Percentiles rank a stretch among this genome's conserved stretches.
phyloP scores from a whole-genome alignment of 345 rosid species.

The Gossypium stocksii region DNA sequence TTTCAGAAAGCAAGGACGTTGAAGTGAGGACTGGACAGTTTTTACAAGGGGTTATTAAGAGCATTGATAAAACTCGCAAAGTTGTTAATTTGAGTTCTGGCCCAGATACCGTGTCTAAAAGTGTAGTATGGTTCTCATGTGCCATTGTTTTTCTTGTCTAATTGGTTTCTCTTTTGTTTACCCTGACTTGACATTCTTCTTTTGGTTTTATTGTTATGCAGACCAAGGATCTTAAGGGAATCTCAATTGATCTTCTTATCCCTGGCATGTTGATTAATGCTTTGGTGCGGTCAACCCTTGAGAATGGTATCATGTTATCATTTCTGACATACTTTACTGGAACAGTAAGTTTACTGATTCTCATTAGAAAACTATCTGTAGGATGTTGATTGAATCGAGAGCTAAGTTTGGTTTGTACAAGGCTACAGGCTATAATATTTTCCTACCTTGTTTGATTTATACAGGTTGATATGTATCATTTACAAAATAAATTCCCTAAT shows the following conservation, averaged over 20 bases:
- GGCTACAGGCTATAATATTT: neutral
- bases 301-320: conserved; percentile 82
- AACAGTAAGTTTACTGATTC: conserved; percentile 60
- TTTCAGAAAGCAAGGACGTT: conserved; percentile 37
- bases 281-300: conserved; percentile 76
- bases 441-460: conserved; percentile 8
- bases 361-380: neutral
- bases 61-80: conserved; percentile 69
- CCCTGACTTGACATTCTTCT: conserved; percentile 7
- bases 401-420: neutral
- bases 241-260: conserved; percentile 85
- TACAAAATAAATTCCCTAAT: conserved; percentile 52
- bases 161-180: conserved; percentile 5
- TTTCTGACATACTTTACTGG: conserved; percentile 91
- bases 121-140: conserved; percentile 50
- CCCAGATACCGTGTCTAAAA: conserved; percentile 63
- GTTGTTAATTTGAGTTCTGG: conserved; percentile 66
- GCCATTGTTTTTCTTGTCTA: neutral
- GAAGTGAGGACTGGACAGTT: conserved; percentile 59
- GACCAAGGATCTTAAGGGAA: conserved; percentile 86
- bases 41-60: conserved; percentile 72
- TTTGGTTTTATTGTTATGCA: conserved; percentile 27
- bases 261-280: conserved; percentile 98
- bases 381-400: neutral
- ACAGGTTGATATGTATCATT: conserved; percentile 87